Evolutionary conservation across 1,284 basidiomycete genomes (phyloP).

Genomic region (Leccinum pallidistipes): DNA sequence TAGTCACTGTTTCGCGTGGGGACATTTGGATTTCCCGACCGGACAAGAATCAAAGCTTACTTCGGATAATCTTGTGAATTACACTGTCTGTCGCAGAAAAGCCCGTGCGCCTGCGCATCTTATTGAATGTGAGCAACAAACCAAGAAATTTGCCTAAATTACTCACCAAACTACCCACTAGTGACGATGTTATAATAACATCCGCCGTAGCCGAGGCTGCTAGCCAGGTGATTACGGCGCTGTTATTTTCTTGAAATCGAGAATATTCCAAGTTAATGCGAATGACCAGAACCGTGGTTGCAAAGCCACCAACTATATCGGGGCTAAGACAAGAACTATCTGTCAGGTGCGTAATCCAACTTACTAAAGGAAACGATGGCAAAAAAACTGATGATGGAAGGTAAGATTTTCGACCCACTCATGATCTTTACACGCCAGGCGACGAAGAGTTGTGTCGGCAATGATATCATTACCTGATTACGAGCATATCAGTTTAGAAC

Average conservation of each 20-base stretch:
- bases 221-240: conserved; percentile 16
- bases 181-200: neutral
- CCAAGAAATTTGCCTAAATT: neutral
- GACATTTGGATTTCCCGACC: neutral
- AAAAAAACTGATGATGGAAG: conserved; percentile 39
- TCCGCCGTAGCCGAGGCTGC: neutral
- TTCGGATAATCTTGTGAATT: neutral
- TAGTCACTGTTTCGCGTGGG: neutral
- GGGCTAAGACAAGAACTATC: neutral
- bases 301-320: conserved; percentile 44
- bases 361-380: conserved; percentile 42
- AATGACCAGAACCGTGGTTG: conserved; percentile 38
- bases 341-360: conserved; percentile 2
- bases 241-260: conserved; percentile 24
- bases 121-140: neutral
- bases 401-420: conserved; percentile 41
- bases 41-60: neutral
- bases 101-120: neutral
- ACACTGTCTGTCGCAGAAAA: neutral
- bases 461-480: conserved; percentile 45
- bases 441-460: conserved; percentile 53
- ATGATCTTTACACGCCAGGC: conserved; percentile 50
- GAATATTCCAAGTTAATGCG: conserved; percentile 12
- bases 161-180: neutral
- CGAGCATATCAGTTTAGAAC: neutral